Conservation (phyloP, 2,329 filamentous ascomycete genomes). For the Acephala macrosclerotiorum region DNA sequence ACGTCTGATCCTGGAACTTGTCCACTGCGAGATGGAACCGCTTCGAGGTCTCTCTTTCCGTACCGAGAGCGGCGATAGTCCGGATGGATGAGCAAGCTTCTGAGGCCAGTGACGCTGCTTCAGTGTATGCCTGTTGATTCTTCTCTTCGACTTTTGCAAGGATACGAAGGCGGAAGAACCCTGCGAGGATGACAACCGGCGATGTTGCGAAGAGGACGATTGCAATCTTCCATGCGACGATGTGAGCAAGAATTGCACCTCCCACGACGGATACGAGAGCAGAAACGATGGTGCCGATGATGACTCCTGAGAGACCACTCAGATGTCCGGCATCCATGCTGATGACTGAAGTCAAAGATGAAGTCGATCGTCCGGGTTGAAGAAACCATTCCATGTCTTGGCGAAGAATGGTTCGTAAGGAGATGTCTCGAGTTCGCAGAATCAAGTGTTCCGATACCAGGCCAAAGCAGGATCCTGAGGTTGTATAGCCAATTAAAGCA, state of each 20-base stretch:
- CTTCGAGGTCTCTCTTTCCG: conserved; percentile 58
- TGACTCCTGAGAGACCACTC: conserved; percentile 73
- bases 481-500: conserved; percentile 67
- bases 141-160: conserved; percentile 68
- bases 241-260: conserved; percentile 72
- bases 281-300: conserved; percentile 73
- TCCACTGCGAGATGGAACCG: conserved; percentile 60
- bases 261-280: conserved; percentile 72
- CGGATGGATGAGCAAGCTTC: conserved; percentile 74
- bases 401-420: conserved; percentile 69
- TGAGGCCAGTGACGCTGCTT: conserved; percentile 68
- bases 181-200: conserved; percentile 72
- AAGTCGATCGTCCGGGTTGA: conserved; percentile 66
- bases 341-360: conserved; percentile 69
- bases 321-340: conserved; percentile 73
- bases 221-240: conserved; percentile 79
- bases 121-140: conserved; percentile 69
- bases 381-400: conserved; percentile 78
- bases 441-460: conserved; percentile 69
- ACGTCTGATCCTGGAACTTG: conserved; percentile 61
- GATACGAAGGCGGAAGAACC: conserved; percentile 71
- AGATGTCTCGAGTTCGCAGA: conserved; percentile 67
- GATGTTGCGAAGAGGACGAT: conserved; percentile 74
- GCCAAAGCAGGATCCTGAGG: conserved; percentile 61
- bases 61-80: conserved; percentile 64